A percentile compares a stretch with the other conserved stretches of the same genome.
Conservation (phyloP, 345 rosid species). For the Tarenaya hassleriana region DNA sequence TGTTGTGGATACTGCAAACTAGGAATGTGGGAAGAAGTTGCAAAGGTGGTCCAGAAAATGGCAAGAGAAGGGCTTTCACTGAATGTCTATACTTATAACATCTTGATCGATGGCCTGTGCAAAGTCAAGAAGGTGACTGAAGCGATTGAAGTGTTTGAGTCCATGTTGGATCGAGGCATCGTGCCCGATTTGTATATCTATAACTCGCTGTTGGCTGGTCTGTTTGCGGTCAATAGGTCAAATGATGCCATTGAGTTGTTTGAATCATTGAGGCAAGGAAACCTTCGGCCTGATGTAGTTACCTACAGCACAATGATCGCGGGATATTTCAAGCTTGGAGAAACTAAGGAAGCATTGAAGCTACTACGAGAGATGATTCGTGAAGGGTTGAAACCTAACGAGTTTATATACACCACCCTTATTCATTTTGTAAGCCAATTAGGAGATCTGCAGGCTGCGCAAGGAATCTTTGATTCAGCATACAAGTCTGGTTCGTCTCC, state of each 20-base stretch:
- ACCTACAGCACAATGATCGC: background rate
- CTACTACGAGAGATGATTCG: slow-evolving; percentile 3
- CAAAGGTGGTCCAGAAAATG: slow-evolving; percentile 7
- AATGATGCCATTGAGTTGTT: slow-evolving; percentile 4
- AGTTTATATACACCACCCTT: background rate
- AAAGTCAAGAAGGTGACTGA: slow-evolving; percentile 1
- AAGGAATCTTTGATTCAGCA: slow-evolving; percentile 7
- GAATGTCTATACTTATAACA: slow-evolving; percentile 13
- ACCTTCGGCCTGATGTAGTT: slow-evolving; percentile 8
- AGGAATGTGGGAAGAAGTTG: slow-evolving; percentile 7
- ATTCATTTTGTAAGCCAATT: slow-evolving; percentile 3
- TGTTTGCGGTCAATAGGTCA: no score
- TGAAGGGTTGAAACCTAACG: slow-evolving; percentile 13
- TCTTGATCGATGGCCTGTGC: slow-evolving; percentile 6
- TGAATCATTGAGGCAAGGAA: slow-evolving; percentile 3
- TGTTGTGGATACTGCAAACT: background rate
- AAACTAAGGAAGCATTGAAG: slow-evolving; percentile 7
- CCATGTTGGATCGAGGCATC: no score
- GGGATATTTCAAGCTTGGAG: slow-evolving; percentile 8
- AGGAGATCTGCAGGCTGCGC: background rate
- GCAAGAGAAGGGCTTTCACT: background rate
- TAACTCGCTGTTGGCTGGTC: no score
- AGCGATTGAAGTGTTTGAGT: no score
- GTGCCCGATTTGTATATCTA: no score
- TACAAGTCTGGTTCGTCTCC: slow-evolving; percentile 7